Evolutionary conservation across 345 rosid genomes (phyloP).

Genomic region (Eucalyptus cloeziana): DNA sequence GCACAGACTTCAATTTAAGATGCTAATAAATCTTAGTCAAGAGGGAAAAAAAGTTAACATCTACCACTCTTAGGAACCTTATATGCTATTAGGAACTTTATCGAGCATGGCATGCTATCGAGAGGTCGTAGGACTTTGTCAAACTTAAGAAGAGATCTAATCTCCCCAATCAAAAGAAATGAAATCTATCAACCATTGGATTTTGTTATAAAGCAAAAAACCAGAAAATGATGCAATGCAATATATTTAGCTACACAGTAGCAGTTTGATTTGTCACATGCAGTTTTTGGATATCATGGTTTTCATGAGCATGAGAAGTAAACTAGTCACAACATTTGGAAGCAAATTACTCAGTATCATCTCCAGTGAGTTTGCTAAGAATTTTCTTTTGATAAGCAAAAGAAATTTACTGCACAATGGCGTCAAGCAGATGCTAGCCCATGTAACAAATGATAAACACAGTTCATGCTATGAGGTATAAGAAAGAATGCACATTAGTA

Average conservation of each 20-base stretch:
- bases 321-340: neutral
- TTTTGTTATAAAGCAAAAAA: too few relatives aligned
- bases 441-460: neutral
- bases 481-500: neutral
- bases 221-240: too few relatives aligned
- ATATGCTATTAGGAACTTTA: neutral
- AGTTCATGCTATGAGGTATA: neutral
- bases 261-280: neutral
- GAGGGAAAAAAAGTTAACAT: too few relatives aligned
- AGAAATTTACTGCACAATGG: neutral
- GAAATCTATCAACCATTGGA: neutral
- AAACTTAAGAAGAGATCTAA: neutral
- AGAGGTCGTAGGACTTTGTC: neutral
- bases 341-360: neutral
- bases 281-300: neutral
- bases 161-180: neutral
- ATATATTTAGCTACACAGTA: neutral
- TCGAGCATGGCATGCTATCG: neutral
- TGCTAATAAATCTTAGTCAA: neutral
- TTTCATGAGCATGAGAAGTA: fast-evolving
- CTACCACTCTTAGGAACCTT: neutral
- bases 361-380: neutral
- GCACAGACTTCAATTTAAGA: neutral
- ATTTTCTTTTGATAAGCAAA: neutral
- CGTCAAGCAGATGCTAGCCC: neutral